These are phyloP conservation scores for Tremella mesenterica DNA, from an alignment of 768 basidiomycete species.

Conservation along the genomic window DNA sequence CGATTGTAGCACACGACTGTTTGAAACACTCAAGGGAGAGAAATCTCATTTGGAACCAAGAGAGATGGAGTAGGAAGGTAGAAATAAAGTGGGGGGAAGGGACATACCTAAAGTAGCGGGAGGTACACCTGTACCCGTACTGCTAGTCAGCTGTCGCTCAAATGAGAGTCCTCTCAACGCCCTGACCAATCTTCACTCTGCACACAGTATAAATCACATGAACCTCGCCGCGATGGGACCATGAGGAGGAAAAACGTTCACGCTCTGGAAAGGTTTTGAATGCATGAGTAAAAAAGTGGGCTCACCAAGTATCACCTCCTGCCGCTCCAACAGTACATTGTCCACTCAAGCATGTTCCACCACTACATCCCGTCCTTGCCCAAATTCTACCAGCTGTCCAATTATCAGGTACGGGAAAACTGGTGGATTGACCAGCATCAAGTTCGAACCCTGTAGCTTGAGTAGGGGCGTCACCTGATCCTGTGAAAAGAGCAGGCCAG, in stretches of 20 bases:
- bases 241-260: no score
- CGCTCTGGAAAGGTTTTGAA: no score
- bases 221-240: no score
- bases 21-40: no score
- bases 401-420: constrained; percentile 11
- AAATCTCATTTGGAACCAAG: no score
- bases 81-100: no score
- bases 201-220: no score
- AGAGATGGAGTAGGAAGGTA: no score
- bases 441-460: constrained; percentile 23
- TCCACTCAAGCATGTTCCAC: constrained; percentile 19
- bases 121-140: constrained; percentile 4
- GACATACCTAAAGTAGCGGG: constrained; percentile 21
- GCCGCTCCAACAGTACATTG: constrained; percentile 13
- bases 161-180: neutral
- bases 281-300: neutral
- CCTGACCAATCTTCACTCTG: neutral
- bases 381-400: constrained; percentile 23
- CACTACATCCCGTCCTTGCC: constrained; percentile 23
- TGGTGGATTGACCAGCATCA: neutral
- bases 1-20: no score
- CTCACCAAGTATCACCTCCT: constrained; percentile 19
- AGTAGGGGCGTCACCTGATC: neutral
- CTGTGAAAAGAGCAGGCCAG: constrained; percentile 20
- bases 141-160: constrained; percentile 2